phyloP scores from a whole-genome alignment of 371 early-diverging fungal species.

The Rhizopus delemar region DNA sequence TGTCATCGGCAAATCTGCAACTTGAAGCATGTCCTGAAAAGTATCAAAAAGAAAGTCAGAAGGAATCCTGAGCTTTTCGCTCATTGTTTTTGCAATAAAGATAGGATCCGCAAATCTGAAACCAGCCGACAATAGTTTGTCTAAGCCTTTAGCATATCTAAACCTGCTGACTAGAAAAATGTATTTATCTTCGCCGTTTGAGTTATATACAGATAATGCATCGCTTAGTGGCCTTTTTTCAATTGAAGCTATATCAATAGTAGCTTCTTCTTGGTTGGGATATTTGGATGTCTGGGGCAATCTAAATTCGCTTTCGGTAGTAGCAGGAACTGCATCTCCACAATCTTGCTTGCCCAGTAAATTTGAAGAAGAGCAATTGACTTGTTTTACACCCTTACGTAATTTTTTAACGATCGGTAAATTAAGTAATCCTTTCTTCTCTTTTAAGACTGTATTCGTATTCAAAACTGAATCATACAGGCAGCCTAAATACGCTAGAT shows the following conservation, averaged over 20 bases:
- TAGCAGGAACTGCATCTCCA: no score
- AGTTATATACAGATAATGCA: slow-evolving; percentile 11
- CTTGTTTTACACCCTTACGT: background rate
- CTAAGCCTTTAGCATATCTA: slow-evolving; percentile 22
- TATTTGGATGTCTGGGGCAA: no score
- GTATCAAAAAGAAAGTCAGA: slow-evolving; percentile 37
- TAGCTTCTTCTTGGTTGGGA: no score
- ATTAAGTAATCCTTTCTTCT: background rate
- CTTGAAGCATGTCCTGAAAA: slow-evolving; percentile 39
- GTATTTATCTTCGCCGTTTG: slow-evolving; percentile 31
- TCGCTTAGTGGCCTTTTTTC: background rate
- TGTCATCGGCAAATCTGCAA: slow-evolving; percentile 19
- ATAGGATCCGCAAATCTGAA: slow-evolving; percentile 45
- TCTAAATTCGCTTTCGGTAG: no score
- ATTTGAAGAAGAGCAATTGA: background rate
- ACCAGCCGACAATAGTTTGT: slow-evolving; percentile 35
- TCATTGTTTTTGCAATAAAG: slow-evolving; percentile 47
- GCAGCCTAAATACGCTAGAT: slow-evolving; percentile 31
- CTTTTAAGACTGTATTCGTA: slow-evolving; percentile 29
- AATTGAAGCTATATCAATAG: no score
- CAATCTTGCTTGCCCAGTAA: no score
- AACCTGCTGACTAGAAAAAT: slow-evolving; percentile 40
- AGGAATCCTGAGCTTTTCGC: slow-evolving; percentile 34
- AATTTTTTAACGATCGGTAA: background rate
- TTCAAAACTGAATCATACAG: slow-evolving; percentile 36